Base-by-base conservation (phyloP, 129 eudicot genomes). In the Ambrosia trifida region DNA sequence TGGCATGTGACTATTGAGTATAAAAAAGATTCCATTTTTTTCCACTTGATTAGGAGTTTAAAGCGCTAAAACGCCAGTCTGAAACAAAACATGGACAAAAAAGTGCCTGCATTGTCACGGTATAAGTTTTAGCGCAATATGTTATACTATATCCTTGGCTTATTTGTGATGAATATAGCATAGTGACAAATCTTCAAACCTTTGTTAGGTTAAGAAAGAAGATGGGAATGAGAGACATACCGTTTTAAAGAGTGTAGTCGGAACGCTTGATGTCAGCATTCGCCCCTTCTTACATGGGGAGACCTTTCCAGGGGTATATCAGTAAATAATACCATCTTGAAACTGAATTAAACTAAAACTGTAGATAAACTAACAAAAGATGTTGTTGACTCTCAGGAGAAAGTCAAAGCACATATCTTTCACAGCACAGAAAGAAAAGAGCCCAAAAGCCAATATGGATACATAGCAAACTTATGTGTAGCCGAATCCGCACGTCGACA, bases 241-340 rank as follows among this genome's bases (percentile, higher is more conserved):
- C 0, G 80, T 81, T 31, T 73, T 88, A 36, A 86, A 91, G 87
- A 88, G 90, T 80, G 83, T 91, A 18, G 87, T 86, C 14, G 98
- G 96, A 74, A 91, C 98, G 52, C 84, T 91, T 43, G 98, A 91
- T 80, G 80, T 91, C 72, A 88, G 85, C 85, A 86, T 86, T 45
- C 77, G 94, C 33, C 75, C 83, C 62, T 81, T 91, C 77, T 73
- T 88, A 76, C 89, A 83, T 1, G 91, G 95, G 57, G 89, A 85
- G 73, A 73, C 86, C 40, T 91, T 86, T 76, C 96, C 98, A 33
- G 96, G 91, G 98, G 97, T 91, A 80, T 76, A 45, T 33, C 13
- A 31, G 31, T 45, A 72, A 72, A 46, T 12, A 35, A 46, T 12
- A 35, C 64, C 62, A 24, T 12, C 80, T 54, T 80, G 7, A 50